Conservation (phyloP, 805 yeast genomes). For the Ogataea ganodermae region DNA sequence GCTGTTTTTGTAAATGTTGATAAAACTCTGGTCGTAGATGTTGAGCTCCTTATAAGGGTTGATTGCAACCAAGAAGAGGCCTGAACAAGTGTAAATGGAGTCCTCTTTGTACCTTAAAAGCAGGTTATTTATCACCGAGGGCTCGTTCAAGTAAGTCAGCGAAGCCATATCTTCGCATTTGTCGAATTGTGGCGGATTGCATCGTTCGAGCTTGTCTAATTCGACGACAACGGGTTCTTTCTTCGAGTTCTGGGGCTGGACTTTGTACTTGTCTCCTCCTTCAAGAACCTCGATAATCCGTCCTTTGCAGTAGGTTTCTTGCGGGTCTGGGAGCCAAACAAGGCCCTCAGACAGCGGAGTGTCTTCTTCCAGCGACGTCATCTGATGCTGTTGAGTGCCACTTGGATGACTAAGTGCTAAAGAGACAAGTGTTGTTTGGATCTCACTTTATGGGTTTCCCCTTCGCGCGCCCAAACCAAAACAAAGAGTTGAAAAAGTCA, state of each 20-base stretch:
- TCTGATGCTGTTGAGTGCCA: not conserved
- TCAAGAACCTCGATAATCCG: conserved; percentile 47
- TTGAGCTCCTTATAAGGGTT: conserved; percentile 83
- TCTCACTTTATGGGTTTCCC: not conserved
- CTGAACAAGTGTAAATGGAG: conserved; percentile 89
- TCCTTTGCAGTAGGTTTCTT: conserved; percentile 60
- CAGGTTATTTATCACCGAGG: conserved; percentile 88
- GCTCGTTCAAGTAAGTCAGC: conserved; percentile 89
- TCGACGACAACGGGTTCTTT: conserved; percentile 38
- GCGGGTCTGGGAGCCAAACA: conserved; percentile 79
- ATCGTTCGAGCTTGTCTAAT: conserved; percentile 53
- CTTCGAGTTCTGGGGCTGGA: conserved; percentile 20
- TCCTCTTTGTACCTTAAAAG: conserved; percentile 76
- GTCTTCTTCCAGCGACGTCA: conserved; percentile 36
- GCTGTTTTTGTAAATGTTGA: conserved; percentile 46
- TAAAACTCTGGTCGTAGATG: conserved; percentile 63
- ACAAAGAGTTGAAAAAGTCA: conserved; percentile 3
- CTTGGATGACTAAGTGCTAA: not conserved
- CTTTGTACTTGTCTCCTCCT: conserved; percentile 40
- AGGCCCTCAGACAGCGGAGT: conserved; percentile 44
- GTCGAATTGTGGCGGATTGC: conserved; percentile 89
- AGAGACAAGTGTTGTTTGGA: not conserved
- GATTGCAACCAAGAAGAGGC: conserved; percentile 90
- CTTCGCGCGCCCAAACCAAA: conserved; percentile 12
- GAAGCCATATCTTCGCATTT: conserved; percentile 95